A percentile compares a stretch with the other conserved stretches of the same genome.
Conservation (phyloP, 306 rosid genomes). For the Boehmeria nivea region DNA sequence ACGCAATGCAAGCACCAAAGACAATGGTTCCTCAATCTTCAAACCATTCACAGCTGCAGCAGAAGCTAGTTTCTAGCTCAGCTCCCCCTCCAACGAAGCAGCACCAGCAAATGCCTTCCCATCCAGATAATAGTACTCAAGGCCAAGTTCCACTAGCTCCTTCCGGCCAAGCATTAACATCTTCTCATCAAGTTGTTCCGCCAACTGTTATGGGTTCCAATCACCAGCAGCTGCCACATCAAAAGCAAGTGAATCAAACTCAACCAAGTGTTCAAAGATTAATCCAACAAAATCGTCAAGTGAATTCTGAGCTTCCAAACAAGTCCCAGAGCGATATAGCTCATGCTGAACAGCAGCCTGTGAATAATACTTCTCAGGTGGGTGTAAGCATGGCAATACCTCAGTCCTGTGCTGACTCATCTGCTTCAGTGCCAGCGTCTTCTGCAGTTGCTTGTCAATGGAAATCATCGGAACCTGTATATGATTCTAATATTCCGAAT, state of each 20-base stretch:
- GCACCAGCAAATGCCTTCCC: slow-evolving; percentile 49
- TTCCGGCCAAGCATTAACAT: slow-evolving; percentile 44
- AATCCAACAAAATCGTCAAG: slow-evolving; percentile 53
- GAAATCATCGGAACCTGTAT: slow-evolving; percentile 65
- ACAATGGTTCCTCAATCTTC: slow-evolving; percentile 55
- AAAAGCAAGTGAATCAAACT: slow-evolving; percentile 60
- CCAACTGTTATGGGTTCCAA: slow-evolving; percentile 37
- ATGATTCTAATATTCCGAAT: slow-evolving; percentile 47
- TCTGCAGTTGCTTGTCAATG: slow-evolving; percentile 50
- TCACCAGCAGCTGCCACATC: slow-evolving; percentile 49
- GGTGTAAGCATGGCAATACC: slow-evolving; percentile 39
- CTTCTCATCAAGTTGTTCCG: slow-evolving; percentile 47
- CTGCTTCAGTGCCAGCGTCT: slow-evolving; percentile 37
- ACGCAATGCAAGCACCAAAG: slow-evolving; percentile 59
- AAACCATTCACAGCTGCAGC: slow-evolving; percentile 65
- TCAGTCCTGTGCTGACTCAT: slow-evolving; percentile 51
- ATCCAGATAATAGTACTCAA: slow-evolving; percentile 56
- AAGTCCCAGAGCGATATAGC: slow-evolving; percentile 53
- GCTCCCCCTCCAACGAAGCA: slow-evolving; percentile 54
- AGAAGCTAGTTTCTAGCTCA: slow-evolving; percentile 53
- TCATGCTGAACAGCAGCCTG: slow-evolving; percentile 60
- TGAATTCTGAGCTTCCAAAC: slow-evolving; percentile 47
- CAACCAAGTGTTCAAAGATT: slow-evolving; percentile 59
- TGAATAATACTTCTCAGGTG: slow-evolving; percentile 40
- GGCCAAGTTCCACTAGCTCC: slow-evolving; percentile 50